A percentile compares a stretch with the other conserved stretches of the same genome.
Evolutionary conservation across 1,139 yeast species (phyloP).

Genomic region (Scheffersomyces cryptocercus): DNA sequence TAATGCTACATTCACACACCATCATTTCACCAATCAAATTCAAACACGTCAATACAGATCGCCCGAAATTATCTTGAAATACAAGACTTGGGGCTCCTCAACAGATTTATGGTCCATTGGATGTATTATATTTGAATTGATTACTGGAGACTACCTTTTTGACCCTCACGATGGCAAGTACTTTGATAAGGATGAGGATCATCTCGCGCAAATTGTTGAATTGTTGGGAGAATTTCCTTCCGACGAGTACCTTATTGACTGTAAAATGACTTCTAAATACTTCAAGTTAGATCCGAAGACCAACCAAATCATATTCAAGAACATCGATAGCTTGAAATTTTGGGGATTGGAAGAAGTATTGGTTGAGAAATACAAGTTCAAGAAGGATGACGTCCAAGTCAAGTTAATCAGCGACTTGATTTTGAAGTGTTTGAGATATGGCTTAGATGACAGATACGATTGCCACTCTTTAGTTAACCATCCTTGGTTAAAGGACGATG

Average conservation of each 20-base stretch:
- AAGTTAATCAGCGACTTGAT: conserved; percentile 42
- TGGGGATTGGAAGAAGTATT: conserved; percentile 72
- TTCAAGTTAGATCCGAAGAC: conserved; percentile 45
- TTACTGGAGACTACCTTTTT: conserved; percentile 83
- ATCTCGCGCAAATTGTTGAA: conserved; percentile 78
- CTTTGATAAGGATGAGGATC: conserved; percentile 80
- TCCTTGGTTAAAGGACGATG: conserved; percentile 71
- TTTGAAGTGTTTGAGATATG: conserved; percentile 66
- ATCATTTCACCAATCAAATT: conserved; percentile 79
- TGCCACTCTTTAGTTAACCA: conserved; percentile 49
- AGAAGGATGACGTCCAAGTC: conserved; percentile 18
- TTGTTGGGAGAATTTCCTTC: conserved; percentile 60
- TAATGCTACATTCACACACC: conserved; percentile 74
- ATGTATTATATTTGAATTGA: conserved; percentile 74
- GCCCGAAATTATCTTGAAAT: conserved; percentile 70
- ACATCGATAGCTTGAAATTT: conserved; percentile 62
- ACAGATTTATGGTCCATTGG: conserved; percentile 86
- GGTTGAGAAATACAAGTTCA: conserved; percentile 68
- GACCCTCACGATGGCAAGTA: conserved; percentile 70
- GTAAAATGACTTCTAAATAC: conserved; percentile 52
- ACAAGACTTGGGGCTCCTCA: conserved; percentile 79
- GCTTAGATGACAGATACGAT: conserved; percentile 56
- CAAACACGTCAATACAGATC: conserved; percentile 86
- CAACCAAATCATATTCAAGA: conserved; percentile 50
- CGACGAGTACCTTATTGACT: conserved; percentile 47